These are phyloP conservation scores for Calonectria pseudoturangicola DNA, from an alignment of 2,329 filamentous ascomycete genomes.

Conservation along the genomic window DNA sequence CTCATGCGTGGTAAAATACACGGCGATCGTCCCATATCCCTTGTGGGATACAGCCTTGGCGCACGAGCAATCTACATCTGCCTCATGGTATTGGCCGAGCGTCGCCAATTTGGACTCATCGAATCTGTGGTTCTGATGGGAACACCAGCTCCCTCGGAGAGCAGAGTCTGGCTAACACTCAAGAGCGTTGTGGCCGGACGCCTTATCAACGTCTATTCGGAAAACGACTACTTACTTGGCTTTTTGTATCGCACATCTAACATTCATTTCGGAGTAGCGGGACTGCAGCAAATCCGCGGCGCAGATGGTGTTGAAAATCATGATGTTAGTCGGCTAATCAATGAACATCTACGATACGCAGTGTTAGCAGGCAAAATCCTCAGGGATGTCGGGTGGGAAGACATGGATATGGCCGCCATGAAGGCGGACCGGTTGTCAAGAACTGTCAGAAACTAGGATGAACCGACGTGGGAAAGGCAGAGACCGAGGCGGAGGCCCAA, in stretches of 20 bases:
- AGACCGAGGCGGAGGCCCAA: not conserved
- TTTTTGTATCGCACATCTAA: slow-evolving; percentile 91
- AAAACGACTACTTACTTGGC: slow-evolving; percentile 90
- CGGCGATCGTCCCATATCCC: slow-evolving; percentile 86
- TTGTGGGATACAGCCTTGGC: slow-evolving; percentile 89
- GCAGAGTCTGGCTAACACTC: slow-evolving; percentile 84
- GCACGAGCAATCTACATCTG: slow-evolving; percentile 90
- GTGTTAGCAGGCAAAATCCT: slow-evolving; percentile 80
- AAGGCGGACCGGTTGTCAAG: slow-evolving; percentile 51
- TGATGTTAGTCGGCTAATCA: slow-evolving; percentile 78
- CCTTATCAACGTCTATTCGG: slow-evolving; percentile 92
- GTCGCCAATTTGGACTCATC: slow-evolving; percentile 88
- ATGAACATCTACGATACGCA: slow-evolving; percentile 82
- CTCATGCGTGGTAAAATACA: slow-evolving; percentile 85
- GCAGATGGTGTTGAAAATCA: slow-evolving; percentile 81
- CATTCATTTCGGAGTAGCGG: slow-evolving; percentile 88
- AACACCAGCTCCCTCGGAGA: slow-evolving; percentile 83
- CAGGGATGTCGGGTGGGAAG: slow-evolving; percentile 80
- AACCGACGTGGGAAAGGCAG: not conserved
- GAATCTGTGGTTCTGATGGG: slow-evolving; percentile 92
- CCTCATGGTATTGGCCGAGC: slow-evolving; percentile 85
- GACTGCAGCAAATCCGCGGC: slow-evolving; percentile 83
- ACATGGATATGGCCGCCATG: slow-evolving; percentile 67
- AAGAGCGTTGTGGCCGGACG: slow-evolving; percentile 87
- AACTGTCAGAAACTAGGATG: slow-evolving; percentile 29